Percentiles rank a stretch among this genome's conserved stretches.
phyloP scores from a whole-genome alignment of 352 stramenopile species.

The Phytophthora meadii region DNA sequence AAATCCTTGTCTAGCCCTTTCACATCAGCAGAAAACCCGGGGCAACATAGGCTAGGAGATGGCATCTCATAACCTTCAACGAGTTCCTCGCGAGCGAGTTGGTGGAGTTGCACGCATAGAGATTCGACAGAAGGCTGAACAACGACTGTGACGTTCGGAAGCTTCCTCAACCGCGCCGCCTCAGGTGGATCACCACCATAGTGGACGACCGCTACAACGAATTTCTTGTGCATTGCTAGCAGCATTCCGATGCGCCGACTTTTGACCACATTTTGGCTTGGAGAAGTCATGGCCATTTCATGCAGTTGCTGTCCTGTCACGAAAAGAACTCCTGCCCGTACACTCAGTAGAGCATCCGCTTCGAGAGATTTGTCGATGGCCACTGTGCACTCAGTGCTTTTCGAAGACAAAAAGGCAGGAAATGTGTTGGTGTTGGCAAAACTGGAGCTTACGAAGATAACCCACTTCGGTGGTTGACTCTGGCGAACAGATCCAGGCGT shows the following conservation, averaged over 20 bases:
- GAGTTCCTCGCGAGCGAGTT: slow-evolving; percentile 42
- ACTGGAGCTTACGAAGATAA: slow-evolving; percentile 39
- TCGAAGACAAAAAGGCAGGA: slow-evolving; percentile 23
- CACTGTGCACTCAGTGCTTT: slow-evolving; percentile 26
- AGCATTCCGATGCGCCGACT: slow-evolving; percentile 42
- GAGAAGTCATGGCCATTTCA: slow-evolving; percentile 21
- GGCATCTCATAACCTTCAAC: slow-evolving; percentile 46
- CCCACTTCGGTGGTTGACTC: slow-evolving; percentile 16
- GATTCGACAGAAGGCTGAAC: slow-evolving; percentile 18
- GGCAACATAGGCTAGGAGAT: slow-evolving; percentile 24
- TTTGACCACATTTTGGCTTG: slow-evolving; percentile 32
- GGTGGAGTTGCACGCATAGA: slow-evolving; percentile 35
- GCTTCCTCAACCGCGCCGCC: slow-evolving; percentile 33
- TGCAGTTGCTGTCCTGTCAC: slow-evolving; percentile 32
- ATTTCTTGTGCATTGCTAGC: slow-evolving; percentile 58
- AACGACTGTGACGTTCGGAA: slow-evolving; percentile 37
- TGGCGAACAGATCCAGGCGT: slow-evolving; percentile 7
- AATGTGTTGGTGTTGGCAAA: slow-evolving; percentile 43
- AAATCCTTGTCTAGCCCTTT: slow-evolving; percentile 59
- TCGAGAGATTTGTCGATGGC: slow-evolving; percentile 54
- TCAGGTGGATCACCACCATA: slow-evolving; percentile 17
- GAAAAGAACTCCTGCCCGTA: slow-evolving; percentile 39
- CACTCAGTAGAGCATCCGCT: slow-evolving; percentile 54
- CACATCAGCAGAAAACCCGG: slow-evolving; percentile 6
- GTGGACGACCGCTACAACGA: slow-evolving; percentile 51